These are phyloP conservation scores for Solanum rostratum DNA, from an alignment of 257 asterid genomes.

Conservation along the genomic window DNA sequence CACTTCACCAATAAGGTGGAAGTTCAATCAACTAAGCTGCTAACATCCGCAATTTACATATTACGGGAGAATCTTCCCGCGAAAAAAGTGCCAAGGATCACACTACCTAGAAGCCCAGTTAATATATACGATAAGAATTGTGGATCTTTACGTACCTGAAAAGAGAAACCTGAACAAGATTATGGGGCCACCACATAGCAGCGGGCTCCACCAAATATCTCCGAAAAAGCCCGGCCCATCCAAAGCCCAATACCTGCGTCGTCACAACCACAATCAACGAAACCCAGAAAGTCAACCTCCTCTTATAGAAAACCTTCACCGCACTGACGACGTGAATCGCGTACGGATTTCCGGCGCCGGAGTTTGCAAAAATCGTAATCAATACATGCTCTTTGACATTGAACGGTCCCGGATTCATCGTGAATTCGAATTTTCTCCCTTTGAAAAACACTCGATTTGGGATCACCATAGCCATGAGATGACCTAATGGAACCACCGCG, in stretches of 20 bases:
- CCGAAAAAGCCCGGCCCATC: constrained; percentile 8
- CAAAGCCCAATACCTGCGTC: constrained; percentile 10
- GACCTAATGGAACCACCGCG: neutral
- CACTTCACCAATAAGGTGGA: no score
- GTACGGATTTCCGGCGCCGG: constrained; percentile 3
- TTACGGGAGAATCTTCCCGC: neutral
- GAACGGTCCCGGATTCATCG: neutral
- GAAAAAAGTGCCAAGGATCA: no score
- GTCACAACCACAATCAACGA: neutral
- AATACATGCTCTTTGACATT: constrained; percentile 4
- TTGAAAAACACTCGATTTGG: neutral
- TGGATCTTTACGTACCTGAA: neutral
- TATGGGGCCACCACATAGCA: constrained; percentile 9
- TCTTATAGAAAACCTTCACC: neutral
- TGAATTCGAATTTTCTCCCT: neutral
- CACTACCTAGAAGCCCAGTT: neutral
- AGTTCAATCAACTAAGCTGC: no score
- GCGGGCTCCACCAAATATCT: constrained; percentile 8
- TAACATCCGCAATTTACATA: no score
- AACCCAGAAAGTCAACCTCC: neutral
- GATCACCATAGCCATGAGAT: neutral
- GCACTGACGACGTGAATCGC: constrained; percentile 1
- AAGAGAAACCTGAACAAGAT: neutral
- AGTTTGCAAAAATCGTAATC: constrained; percentile 1
- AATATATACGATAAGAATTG: neutral